A percentile compares a stretch with the other conserved stretches of the same genome.
Evolutionary conservation across 495 filamentous ascomycete species (phyloP).

Genomic region (Penicillium cosmopolitanum): DNA sequence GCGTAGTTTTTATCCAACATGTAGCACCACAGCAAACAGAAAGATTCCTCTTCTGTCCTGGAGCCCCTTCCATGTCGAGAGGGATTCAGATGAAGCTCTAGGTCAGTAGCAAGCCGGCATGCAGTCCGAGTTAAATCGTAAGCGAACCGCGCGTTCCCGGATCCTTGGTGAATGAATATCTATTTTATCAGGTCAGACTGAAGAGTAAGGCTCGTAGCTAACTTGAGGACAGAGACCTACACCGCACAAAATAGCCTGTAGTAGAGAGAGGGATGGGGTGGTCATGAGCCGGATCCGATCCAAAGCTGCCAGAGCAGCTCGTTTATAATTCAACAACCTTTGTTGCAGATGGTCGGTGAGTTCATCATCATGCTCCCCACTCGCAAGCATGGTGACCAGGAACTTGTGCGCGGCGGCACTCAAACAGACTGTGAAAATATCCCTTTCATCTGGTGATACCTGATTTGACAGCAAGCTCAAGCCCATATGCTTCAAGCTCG

Average conservation of each 20-base stretch:
- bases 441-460: slow-evolving; percentile 9
- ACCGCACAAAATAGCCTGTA: background rate
- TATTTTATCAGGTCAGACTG: slow-evolving; percentile 2
- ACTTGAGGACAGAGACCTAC: background rate
- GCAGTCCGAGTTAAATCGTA: slow-evolving; percentile 24
- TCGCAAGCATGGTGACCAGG: slow-evolving; percentile 17
- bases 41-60: slow-evolving; percentile 21
- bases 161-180: slow-evolving; percentile 29
- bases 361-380: slow-evolving; percentile 13
- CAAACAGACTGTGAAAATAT: slow-evolving; percentile 26
- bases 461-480: slow-evolving; percentile 15
- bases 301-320: background rate
- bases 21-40: slow-evolving; percentile 33
- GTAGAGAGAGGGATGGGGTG: background rate
- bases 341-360: slow-evolving; percentile 7
- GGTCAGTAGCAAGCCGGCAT: slow-evolving; percentile 22
- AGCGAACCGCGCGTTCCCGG: slow-evolving; percentile 21
- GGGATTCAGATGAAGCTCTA: slow-evolving; percentile 12
- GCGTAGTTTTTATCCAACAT: slow-evolving; percentile 29
- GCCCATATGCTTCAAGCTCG: slow-evolving; percentile 25
- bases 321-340: slow-evolving; percentile 4
- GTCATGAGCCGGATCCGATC: background rate
- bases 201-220: background rate
- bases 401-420: slow-evolving; percentile 28
- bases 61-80: background rate